Evolutionary conservation across 75 land plant species (phyloP).

Genomic region (Selaginella moellendorffii): DNA sequence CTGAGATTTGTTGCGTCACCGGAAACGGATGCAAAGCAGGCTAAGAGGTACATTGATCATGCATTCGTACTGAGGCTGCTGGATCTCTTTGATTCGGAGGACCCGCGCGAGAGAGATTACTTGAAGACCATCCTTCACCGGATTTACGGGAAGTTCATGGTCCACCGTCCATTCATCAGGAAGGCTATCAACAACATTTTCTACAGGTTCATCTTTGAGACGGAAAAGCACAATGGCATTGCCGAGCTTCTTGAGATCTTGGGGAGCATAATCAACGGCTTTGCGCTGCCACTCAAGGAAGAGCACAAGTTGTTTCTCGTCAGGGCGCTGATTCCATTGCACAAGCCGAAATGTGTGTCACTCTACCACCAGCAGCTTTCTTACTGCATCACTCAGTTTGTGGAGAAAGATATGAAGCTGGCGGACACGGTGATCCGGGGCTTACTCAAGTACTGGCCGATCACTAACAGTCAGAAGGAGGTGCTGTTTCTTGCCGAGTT

Average conservation of each 20-base stretch:
- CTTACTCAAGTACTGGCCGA: constrained; percentile 51
- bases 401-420: constrained; percentile 50
- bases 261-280: constrained; percentile 49
- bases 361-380: constrained; percentile 45
- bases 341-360: constrained; percentile 40
- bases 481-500: constrained; percentile 47
- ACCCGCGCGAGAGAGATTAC: constrained; percentile 50
- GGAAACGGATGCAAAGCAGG: constrained; percentile 46
- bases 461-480: constrained; percentile 56
- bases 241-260: constrained; percentile 48
- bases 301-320: constrained; percentile 49
- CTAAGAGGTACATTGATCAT: constrained; percentile 41
- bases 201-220: constrained; percentile 44
- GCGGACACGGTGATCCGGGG: constrained; percentile 40
- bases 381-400: constrained; percentile 44
- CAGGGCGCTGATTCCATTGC: constrained; percentile 46
- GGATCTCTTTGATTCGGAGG: constrained; percentile 57
- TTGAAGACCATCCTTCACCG: constrained; percentile 47
- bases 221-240: constrained; percentile 48
- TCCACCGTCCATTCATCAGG: constrained; percentile 47
- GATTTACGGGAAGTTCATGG: constrained; percentile 62
- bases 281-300: constrained; percentile 50
- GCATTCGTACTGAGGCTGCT: constrained; percentile 36
- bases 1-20: constrained; percentile 35
- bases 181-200: constrained; percentile 47